A percentile compares a stretch with the other conserved stretches of the same genome.
phyloP scores from a whole-genome alignment of 2,329 filamentous ascomycete species.

The Periconia sp. region DNA sequence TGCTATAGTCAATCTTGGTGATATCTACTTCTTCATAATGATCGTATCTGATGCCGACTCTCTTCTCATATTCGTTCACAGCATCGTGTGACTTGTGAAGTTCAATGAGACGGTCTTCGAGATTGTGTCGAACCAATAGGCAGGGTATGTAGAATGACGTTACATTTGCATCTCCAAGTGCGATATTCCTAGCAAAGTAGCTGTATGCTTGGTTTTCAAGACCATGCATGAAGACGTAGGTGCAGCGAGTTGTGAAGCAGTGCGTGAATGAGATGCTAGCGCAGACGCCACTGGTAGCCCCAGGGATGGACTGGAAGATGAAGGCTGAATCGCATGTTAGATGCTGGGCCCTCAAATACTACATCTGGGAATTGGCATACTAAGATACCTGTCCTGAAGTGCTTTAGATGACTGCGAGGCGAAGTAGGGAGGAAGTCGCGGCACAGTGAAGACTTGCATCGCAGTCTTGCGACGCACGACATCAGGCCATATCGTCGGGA shows the following conservation, averaged over 20 bases:
- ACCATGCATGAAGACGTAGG: constrained; percentile 25
- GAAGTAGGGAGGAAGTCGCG: constrained; percentile 1
- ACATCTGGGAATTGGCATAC: constrained; percentile 3
- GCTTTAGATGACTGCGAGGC: background rate
- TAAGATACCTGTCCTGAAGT: constrained; percentile 13
- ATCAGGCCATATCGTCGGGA: constrained; percentile 8
- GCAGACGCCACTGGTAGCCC: background rate
- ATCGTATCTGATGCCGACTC: constrained; percentile 13
- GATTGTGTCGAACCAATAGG: constrained; percentile 13
- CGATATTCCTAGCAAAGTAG: background rate
- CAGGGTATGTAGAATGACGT: constrained; percentile 17
- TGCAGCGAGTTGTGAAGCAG: constrained; percentile 17
- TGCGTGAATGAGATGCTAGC: constrained; percentile 23
- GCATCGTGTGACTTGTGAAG: constrained; percentile 10
- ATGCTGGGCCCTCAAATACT: too few relatives aligned
- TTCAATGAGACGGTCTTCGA: constrained; percentile 2
- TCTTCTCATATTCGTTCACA: constrained; percentile 13
- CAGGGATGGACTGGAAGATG: constrained; percentile 16
- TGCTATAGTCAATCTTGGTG: constrained; percentile 11
- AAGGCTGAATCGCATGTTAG: constrained; percentile 11
- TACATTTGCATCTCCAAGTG: background rate
- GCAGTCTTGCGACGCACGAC: constrained; percentile 6
- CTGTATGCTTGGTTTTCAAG: constrained; percentile 5
- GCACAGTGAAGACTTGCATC: constrained; percentile 8
- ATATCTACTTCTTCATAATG: constrained; percentile 1